phyloP scores from a whole-genome alignment of 2,329 filamentous ascomycete genomes.

The Scolecobasidium constrictum region DNA sequence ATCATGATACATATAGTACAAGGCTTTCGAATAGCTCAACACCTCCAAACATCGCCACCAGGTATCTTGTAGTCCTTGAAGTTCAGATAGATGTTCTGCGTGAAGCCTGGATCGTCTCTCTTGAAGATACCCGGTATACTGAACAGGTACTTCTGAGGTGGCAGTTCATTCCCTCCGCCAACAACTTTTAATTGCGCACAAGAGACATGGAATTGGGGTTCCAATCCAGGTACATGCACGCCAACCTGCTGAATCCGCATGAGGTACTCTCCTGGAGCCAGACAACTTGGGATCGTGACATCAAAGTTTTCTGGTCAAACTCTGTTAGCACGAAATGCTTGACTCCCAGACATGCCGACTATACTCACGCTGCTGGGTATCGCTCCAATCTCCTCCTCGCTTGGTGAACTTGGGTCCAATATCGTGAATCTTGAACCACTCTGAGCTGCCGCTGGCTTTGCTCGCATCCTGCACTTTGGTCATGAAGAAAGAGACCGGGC shows the following conservation, averaged over 20 bases:
- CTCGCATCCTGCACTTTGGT: conserved; percentile 23
- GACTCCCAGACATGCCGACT: conserved; percentile 15
- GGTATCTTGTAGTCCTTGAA: conserved; percentile 15
- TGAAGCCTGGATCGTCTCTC: conserved; percentile 23
- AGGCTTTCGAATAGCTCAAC: too few species aligned
- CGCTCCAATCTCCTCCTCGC: conserved; percentile 3
- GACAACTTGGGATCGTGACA: conserved; percentile 16
- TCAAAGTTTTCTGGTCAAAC: conserved; percentile 20
- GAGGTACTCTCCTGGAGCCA: conserved; percentile 14
- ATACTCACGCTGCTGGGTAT: conserved; percentile 3
- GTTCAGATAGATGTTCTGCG: conserved; percentile 27
- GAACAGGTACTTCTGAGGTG: conserved; percentile 8
- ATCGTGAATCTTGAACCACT: conserved; percentile 28
- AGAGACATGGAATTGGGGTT: conserved; percentile 17
- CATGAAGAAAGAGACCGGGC: conserved; percentile 19
- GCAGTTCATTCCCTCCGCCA: conserved; percentile 16
- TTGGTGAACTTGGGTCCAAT: conserved; percentile 19
- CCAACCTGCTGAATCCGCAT: conserved; percentile 16
- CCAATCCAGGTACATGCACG: conserved; percentile 15
- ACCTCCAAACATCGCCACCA: conserved; percentile 1
- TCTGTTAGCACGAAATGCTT: neutral
- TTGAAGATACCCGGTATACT: conserved; percentile 26
- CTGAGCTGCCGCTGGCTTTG: conserved; percentile 23
- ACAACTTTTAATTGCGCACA: conserved; percentile 20
- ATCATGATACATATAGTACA: too few species aligned